Evolutionary conservation across 2,329 filamentous ascomycete species (phyloP), one percentile per base, ranked within the genome.

Genomic region (Aspergillus chevalieri): DNA sequence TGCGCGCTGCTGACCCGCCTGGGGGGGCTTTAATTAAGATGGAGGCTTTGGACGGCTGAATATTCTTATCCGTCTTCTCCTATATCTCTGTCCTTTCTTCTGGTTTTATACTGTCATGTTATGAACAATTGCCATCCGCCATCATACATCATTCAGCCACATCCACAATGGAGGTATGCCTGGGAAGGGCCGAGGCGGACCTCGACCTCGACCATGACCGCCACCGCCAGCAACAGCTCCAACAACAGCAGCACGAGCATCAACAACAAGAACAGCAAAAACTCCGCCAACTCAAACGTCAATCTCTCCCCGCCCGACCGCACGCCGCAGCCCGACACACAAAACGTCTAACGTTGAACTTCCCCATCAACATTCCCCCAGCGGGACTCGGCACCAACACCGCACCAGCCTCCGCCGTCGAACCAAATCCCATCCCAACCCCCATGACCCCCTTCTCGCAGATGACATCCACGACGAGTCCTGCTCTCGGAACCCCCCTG

Each of bases 281-380:
- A 44, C 57, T 57, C 22, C 47, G 47, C 10, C 60, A 61, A 52
- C 57, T 55, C 41, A 66, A 69, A 52, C 62, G 62, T 34, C 58
- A 62, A 8, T 67, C 67, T 22, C 57, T 69, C 2, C 62, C 67
- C 21, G 52, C 65, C 28, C 65, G 67, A 49, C 63, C 68, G 22
- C 60, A 66, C 55, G 52, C 55, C 24, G 62, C 63, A 22, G 63
- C 70, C 52, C 67, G 71, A 44, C 73, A 75, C 55, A 56, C 66
- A 30, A 76, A 75, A 58, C 69, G 72, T 7, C 53, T 76, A 34
- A 74, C 73, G 10, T 57, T 76, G 47, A 75, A 74, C 54, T 75
- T 75, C 49, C 73, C 73, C 30, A 72, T 76, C 56, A 71, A 70
- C 44, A 50, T 70, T 36, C 66, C 65, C 24, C 55, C 64, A 34